A percentile compares a stretch with the other conserved stretches of the same genome.
Conservation (phyloP, 1,284 basidiomycete genomes). For the Puccinia brachypodii region DNA sequence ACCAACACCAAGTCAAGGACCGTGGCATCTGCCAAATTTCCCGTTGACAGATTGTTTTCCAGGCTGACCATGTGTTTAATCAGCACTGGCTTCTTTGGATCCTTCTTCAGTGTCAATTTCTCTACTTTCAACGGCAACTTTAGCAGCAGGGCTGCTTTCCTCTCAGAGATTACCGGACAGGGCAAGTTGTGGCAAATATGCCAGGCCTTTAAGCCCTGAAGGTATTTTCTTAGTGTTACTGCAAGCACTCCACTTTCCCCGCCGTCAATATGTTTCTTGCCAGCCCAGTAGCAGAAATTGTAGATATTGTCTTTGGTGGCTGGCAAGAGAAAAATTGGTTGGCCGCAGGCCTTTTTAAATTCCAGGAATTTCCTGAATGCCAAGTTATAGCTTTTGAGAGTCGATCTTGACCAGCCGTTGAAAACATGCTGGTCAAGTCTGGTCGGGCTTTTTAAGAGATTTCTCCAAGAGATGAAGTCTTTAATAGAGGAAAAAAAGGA, state of each 20-base stretch:
- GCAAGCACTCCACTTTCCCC: neutral
- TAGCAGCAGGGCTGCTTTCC: neutral
- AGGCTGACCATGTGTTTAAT: neutral
- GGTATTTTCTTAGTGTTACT: neutral
- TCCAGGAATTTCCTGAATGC: too few species aligned
- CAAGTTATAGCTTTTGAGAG: too few species aligned
- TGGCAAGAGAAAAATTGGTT: neutral
- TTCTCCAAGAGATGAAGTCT: too few species aligned
- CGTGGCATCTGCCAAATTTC: neutral
- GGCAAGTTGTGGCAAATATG: neutral
- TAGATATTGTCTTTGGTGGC: neutral
- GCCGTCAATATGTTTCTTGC: neutral
- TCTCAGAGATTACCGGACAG: neutral
- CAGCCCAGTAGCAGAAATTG: neutral
- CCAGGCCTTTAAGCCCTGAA: neutral
- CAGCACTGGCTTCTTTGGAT: neutral
- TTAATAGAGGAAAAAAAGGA: too few species aligned
- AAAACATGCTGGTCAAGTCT: too few species aligned
- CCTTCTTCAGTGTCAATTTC: neutral
- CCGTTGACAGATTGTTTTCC: neutral
- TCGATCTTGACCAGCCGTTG: too few species aligned
- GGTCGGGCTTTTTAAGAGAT: too few species aligned
- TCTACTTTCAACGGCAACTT: neutral
- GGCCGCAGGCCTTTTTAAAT: too few species aligned
- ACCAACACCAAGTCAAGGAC: neutral